These are phyloP conservation scores for Starmerella riodocensis DNA, from an alignment of 805 yeast genomes.

Conservation along the genomic window DNA sequence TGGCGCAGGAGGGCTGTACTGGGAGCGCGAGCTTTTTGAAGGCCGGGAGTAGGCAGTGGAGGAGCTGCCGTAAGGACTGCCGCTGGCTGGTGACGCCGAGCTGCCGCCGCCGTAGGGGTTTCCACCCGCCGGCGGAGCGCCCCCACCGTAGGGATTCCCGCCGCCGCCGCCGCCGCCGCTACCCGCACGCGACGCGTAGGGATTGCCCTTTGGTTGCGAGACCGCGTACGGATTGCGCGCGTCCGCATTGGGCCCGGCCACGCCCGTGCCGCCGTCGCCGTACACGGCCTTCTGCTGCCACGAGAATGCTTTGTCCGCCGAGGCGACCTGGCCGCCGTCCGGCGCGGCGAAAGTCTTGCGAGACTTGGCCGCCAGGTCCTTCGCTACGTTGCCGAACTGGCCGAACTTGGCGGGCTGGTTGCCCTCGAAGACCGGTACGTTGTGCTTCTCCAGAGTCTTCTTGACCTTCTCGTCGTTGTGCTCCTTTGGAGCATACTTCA, in stretches of 20 bases:
- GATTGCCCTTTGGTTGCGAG: slow-evolving; percentile 19
- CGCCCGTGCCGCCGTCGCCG: slow-evolving; percentile 15
- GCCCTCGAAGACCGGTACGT: slow-evolving; percentile 33
- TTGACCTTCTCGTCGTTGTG: slow-evolving; percentile 37
- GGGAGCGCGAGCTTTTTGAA: too few relatives aligned
- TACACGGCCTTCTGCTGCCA: slow-evolving; percentile 20
- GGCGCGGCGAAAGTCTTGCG: slow-evolving; percentile 15
- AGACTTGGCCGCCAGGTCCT: slow-evolving; percentile 27
- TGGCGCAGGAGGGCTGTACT: neutral
- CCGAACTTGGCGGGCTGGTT: slow-evolving; percentile 38
- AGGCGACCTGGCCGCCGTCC: slow-evolving; percentile 14
- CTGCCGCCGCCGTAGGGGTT: slow-evolving; percentile 6
- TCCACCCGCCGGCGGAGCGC: neutral
- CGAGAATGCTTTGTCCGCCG: slow-evolving; percentile 18
- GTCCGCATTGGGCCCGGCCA: slow-evolving; percentile 1
- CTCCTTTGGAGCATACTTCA: slow-evolving; percentile 35
- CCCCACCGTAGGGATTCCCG: slow-evolving; percentile 3
- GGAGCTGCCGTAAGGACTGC: neutral
- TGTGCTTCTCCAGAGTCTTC: slow-evolving; percentile 31
- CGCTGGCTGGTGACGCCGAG: neutral
- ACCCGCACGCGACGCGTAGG: slow-evolving; percentile 14
- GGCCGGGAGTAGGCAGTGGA: too few relatives aligned
- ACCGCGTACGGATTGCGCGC: slow-evolving; percentile 18
- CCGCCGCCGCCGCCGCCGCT: slow-evolving; percentile 1
- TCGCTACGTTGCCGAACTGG: slow-evolving; percentile 39